phyloP scores from a whole-genome alignment of 192 early-diverging fungal species.

The Umbelopsis ramanniana region DNA sequence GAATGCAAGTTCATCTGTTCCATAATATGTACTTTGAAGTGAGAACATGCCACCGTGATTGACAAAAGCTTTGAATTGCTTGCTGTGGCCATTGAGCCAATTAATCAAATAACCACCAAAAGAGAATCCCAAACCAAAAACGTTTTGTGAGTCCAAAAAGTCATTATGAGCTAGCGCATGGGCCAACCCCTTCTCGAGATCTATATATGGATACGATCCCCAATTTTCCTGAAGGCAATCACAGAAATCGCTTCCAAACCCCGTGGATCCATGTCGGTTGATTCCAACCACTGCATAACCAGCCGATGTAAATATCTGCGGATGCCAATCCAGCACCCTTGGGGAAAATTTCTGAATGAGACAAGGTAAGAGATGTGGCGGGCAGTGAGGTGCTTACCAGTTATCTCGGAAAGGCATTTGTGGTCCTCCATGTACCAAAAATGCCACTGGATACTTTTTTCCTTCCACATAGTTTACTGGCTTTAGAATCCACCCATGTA shows the following conservation, averaged over 20 bases:
- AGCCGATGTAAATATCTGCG: constrained; percentile 67
- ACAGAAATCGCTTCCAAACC: constrained; percentile 72
- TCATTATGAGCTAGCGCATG: constrained; percentile 48
- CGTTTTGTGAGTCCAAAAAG: constrained; percentile 54
- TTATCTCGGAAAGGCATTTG: constrained; percentile 65
- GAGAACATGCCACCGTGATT: constrained; percentile 74
- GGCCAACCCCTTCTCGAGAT: constrained; percentile 70
- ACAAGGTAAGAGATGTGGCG: background rate
- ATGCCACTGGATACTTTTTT: constrained; percentile 69
- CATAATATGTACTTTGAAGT: constrained; percentile 58
- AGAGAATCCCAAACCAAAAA: constrained; percentile 66
- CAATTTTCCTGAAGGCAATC: constrained; percentile 68
- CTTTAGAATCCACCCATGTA: constrained; percentile 65
- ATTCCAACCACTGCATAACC: constrained; percentile 67
- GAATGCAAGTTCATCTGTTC: constrained; percentile 83
- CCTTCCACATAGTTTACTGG: constrained; percentile 55
- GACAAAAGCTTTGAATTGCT: constrained; percentile 63
- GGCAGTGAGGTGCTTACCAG: constrained; percentile 31
- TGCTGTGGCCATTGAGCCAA: constrained; percentile 75
- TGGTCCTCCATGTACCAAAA: constrained; percentile 80
- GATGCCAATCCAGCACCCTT: constrained; percentile 63
- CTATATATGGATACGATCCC: constrained; percentile 74
- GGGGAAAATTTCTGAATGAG: background rate
- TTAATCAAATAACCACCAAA: constrained; percentile 85
- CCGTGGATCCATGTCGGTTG: constrained; percentile 76